Evolutionary conservation across 2,329 filamentous ascomycete species (phyloP), one percentile per base, ranked within the genome.

Genomic region (Cladosporium sp.): DNA sequence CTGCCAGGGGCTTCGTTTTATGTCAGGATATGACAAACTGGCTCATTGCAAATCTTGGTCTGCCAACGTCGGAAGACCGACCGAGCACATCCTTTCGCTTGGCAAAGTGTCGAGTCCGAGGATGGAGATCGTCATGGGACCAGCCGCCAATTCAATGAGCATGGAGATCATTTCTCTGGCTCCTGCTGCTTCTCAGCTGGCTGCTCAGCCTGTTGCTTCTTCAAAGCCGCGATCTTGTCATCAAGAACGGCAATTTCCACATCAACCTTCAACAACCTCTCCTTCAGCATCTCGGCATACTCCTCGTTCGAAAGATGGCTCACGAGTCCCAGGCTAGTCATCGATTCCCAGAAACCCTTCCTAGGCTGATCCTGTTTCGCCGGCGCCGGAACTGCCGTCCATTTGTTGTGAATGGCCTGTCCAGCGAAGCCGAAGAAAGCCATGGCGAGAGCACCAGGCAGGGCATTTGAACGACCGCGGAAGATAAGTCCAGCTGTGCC

Each of bases 171-270:
- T 5, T 48, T 43, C 13, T 42, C 50, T 20, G 47, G 22, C 39
- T 52, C 54, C 15, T 52, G 9, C 15, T 52, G 9, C 18, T 49
- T 43, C 29, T 41, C 45, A 18, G n/a, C 13, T 22, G 45, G 27
- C 18, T 39, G 15, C 9, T 12, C 12, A 9, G 50, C 18, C 47
- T 61, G 57, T 40, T 64, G 44, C 41, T 54, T 51, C 37, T 57
- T 72, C 22, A 84, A 62, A 34, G 70, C 73, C 42, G 75, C 78
- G 58, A 93, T 88, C 61, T 82, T 83, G 48, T 92, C 88, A 61
- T 93, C 87, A 30, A 92, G 75, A 4, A 93, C 67, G 0, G 87
- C 83, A 66, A 93, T 89, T 54, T 92, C 86, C 1, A 81, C 86
- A 57, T 93, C 85, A 3, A 92, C 71, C 55, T 75, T 78, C 20